A percentile compares a stretch with the other conserved stretches of the same genome.
phyloP scores from a whole-genome alignment of 805 yeast species.

The Wickerhamiella qilinensis region DNA sequence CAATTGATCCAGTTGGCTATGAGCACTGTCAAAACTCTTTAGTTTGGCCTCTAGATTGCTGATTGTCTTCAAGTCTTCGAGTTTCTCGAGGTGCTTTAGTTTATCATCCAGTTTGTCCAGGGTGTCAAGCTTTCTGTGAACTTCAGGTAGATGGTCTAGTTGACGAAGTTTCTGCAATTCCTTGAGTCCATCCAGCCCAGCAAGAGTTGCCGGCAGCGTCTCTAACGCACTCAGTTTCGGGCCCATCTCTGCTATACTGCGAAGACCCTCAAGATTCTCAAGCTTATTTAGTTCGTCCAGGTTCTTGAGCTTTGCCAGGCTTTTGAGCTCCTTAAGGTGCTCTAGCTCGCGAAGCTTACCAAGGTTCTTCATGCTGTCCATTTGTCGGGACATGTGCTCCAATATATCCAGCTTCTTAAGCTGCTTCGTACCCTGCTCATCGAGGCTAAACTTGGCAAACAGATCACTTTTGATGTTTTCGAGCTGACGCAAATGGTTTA shows the following conservation, averaged over 20 bases:
- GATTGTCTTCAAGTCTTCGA: background rate
- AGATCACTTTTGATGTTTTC: too few relatives aligned
- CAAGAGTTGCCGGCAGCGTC: too few relatives aligned
- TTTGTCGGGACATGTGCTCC: background rate
- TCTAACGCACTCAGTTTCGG: too few relatives aligned
- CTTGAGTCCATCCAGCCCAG: too few relatives aligned
- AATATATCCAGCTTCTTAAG: background rate
- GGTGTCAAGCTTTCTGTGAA: constrained; percentile 2
- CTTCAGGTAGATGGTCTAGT: constrained; percentile 2
- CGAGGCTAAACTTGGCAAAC: too few relatives aligned
- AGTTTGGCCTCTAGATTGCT: background rate
- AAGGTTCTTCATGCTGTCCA: constrained; percentile 1
- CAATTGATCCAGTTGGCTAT: background rate
- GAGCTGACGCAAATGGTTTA: background rate
- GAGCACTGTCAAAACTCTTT: background rate
- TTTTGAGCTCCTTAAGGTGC: constrained; percentile 1
- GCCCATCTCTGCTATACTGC: too few relatives aligned
- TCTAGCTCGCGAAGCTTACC: background rate
- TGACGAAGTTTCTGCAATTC: background rate
- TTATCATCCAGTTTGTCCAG: constrained; percentile 4
- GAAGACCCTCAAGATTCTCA: too few relatives aligned
- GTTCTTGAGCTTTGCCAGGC: background rate
- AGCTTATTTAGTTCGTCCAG: constrained; percentile 4
- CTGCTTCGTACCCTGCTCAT: too few relatives aligned
- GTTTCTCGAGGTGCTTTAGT: background rate